Conservation (phyloP, 768 basidiomycete species). For the Rhodosporidiobolus sp. region DNA sequence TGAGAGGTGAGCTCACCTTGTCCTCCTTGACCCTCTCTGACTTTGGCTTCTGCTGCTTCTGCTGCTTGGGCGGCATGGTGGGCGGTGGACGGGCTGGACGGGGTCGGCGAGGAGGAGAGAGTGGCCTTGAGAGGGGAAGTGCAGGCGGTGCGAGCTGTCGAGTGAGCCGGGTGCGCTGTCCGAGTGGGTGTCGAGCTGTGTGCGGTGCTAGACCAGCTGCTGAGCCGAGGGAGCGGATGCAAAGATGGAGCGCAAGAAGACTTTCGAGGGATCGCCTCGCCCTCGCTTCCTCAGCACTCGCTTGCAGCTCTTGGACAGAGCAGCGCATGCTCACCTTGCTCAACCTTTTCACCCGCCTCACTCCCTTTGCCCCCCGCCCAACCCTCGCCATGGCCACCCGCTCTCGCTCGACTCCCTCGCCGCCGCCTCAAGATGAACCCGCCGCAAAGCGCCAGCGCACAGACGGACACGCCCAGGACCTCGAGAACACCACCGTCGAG, state of each 20-base stretch:
- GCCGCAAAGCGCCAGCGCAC: constrained; percentile 45
- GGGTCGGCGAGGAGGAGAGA: background rate
- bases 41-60: constrained; percentile 60
- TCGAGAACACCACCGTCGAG: background rate
- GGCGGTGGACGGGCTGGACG: background rate
- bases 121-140: background rate
- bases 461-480: constrained; percentile 57
- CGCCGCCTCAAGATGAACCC: background rate
- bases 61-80: constrained; percentile 78
- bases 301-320: background rate
- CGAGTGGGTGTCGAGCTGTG: too few relatives aligned
- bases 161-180: background rate
- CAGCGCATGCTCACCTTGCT: background rate
- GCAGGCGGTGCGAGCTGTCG: background rate
- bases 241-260: too few relatives aligned
- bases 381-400: background rate
- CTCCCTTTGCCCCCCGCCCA: background rate
- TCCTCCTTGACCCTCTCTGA: constrained; percentile 75
- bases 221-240: too few relatives aligned
- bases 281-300: background rate
- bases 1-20: constrained; percentile 9
- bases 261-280: background rate
- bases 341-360: background rate
- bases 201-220: too few relatives aligned
- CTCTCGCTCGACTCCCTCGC: constrained; percentile 5